A percentile compares a stretch with the other conserved stretches of the same genome.
Evolutionary conservation across 2,329 filamentous ascomycete genomes (phyloP).

Genomic region (Trichoderma aggressivum): DNA sequence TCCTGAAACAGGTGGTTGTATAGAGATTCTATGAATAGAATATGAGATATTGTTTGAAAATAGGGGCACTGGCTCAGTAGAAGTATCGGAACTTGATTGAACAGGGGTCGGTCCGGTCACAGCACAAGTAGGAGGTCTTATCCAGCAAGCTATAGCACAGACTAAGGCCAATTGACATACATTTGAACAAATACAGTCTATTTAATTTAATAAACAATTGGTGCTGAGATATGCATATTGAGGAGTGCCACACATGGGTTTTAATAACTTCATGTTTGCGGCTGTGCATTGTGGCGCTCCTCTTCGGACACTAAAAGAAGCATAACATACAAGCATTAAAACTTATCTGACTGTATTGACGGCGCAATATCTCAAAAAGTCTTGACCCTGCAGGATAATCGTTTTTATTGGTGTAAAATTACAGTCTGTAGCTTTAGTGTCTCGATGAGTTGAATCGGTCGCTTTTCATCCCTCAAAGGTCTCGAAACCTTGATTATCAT

Average conservation of each 20-base stretch:
- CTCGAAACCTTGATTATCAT: constrained; percentile 6
- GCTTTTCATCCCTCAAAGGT: not conserved
- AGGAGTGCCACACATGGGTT: not conserved
- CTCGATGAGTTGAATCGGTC: not conserved
- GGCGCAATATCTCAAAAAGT: not conserved
- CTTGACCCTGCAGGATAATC: not conserved
- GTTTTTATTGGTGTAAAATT: not conserved
- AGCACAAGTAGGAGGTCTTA: no score
- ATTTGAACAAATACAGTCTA: no score
- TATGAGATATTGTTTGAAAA: no score
- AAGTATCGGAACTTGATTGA: no score
- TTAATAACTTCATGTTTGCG: not conserved
- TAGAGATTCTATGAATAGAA: not conserved
- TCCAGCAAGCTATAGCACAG: no score
- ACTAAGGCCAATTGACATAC: no score
- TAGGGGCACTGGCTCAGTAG: no score
- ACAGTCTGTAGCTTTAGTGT: not conserved
- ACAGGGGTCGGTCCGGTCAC: no score
- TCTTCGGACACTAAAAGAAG: not conserved
- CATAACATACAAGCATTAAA: not conserved
- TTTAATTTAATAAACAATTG: not conserved
- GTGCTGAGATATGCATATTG: no score
- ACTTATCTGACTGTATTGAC: not conserved
- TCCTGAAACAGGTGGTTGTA: not conserved
- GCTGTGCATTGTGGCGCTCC: not conserved